phyloP scores from a whole-genome alignment of 768 basidiomycete species.

The Pholiota microspora region DNA sequence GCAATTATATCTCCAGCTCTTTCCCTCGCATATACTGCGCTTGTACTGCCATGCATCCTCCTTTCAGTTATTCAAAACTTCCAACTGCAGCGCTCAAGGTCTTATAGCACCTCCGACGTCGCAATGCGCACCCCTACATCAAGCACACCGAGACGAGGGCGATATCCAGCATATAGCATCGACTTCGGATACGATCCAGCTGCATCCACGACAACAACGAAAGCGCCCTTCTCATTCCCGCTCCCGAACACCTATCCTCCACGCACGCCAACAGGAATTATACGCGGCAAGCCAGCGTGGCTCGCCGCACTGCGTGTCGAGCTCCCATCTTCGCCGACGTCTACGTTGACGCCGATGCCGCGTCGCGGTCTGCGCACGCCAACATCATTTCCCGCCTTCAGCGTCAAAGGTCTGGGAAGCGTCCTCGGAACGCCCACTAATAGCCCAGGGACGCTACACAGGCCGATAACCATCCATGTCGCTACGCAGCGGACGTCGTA shows the following conservation, averaged over 20 bases:
- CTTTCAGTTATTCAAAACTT: not conserved
- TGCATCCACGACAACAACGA: not conserved
- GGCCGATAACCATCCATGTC: slow-evolving; percentile 22
- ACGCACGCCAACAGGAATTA: not conserved
- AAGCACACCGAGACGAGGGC: not conserved
- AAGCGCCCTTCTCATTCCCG: not conserved
- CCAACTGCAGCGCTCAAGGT: not conserved
- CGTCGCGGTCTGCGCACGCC: not conserved
- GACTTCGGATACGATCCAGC: slow-evolving; percentile 1
- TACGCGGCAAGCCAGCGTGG: not conserved
- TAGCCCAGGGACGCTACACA: slow-evolving; percentile 8
- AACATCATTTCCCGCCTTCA: not conserved
- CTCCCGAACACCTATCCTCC: not conserved
- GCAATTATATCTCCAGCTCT: slow-evolving; percentile 18
- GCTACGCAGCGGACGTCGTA: slow-evolving; percentile 19
- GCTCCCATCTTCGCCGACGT: not conserved
- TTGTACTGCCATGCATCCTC: slow-evolving; percentile 18
- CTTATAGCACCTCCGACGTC: slow-evolving; percentile 3
- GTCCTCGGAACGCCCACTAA: not conserved
- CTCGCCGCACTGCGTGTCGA: not conserved
- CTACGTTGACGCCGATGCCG: not conserved
- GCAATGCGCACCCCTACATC: not conserved
- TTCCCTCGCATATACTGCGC: slow-evolving; percentile 22
- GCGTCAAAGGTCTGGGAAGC: not conserved
- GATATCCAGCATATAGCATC: not conserved